A percentile compares a stretch with the other conserved stretches of the same genome.
phyloP scores from a whole-genome alignment of 1,139 yeast species.

The Kodamaea alishanica region DNA sequence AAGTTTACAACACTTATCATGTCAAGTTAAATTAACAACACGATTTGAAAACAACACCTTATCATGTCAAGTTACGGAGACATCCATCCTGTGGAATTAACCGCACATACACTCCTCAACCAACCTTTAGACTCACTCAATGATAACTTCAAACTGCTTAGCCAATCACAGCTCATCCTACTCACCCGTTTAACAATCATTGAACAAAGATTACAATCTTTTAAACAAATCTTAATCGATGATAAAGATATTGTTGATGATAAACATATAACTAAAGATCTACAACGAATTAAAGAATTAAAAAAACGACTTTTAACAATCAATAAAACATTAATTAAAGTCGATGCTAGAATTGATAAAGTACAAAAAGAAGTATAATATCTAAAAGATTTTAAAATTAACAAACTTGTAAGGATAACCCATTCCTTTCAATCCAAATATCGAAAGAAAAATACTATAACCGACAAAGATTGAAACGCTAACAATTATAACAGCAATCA shows the following conservation, averaged over 20 bases:
- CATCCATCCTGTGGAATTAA: constrained; percentile 52
- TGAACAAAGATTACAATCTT: constrained; percentile 32
- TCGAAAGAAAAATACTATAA: constrained; percentile 51
- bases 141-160: constrained; percentile 49
- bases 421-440: constrained; percentile 55
- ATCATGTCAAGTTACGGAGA: constrained; percentile 16
- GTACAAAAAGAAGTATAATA: constrained; percentile 5
- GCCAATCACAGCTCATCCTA: constrained; percentile 55
- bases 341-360: constrained; percentile 31
- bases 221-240: constrained; percentile 20
- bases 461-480: constrained; percentile 42
- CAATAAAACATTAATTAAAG: constrained; percentile 28
- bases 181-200: constrained; percentile 45
- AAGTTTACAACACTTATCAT: too few species aligned
- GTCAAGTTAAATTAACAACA: too few species aligned
- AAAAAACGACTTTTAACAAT: constrained; percentile 32
- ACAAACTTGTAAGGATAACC: constrained; percentile 60
- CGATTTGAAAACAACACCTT: constrained; percentile 1
- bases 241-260: constrained; percentile 17
- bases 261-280: constrained; percentile 24
- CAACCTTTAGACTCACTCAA: constrained; percentile 51
- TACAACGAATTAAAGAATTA: constrained; percentile 31
- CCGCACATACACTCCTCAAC: constrained; percentile 53
- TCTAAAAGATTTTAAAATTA: constrained; percentile 16
- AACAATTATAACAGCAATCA: constrained; percentile 41